Evolutionary conservation across 495 filamentous ascomycete species (phyloP).

Genomic region (Sordaria brevicollis): DNA sequence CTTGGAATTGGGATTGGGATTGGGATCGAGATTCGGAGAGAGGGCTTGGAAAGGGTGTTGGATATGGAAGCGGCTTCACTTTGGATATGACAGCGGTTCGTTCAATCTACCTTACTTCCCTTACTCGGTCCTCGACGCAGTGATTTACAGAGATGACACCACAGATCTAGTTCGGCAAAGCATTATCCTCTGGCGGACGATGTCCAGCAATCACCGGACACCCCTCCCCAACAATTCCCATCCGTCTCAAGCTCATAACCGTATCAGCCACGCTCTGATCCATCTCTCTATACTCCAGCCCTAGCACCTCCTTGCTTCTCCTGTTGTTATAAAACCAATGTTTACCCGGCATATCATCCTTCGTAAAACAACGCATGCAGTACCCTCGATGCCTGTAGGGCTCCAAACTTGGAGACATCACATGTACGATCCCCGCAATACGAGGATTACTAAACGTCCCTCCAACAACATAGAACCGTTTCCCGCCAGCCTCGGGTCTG

Average conservation of each 20-base stretch:
- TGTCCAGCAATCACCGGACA: neutral
- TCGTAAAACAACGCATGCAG: neutral
- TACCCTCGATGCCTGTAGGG: too few relatives aligned
- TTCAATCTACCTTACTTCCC: neutral
- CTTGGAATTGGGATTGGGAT: too few relatives aligned
- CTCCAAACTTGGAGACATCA: too few relatives aligned
- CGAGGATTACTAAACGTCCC: conserved; percentile 31
- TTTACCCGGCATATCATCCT: conserved; percentile 27
- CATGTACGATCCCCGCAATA: conserved; percentile 24
- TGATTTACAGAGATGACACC: too few relatives aligned
- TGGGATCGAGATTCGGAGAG: too few relatives aligned
- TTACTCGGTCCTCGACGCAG: neutral
- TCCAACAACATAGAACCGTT: conserved; percentile 34
- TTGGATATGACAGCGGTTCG: neutral
- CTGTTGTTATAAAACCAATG: conserved; percentile 29
- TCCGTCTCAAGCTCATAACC: conserved; percentile 6
- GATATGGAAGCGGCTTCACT: neutral
- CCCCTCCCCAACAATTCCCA: neutral
- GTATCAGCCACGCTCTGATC: conserved; percentile 30
- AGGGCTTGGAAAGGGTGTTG: too few relatives aligned
- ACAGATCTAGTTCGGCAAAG: neutral
- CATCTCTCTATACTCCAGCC: conserved; percentile 27
- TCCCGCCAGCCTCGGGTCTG: conserved; percentile 26
- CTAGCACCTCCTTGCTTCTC: conserved; percentile 24
- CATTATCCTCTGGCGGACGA: neutral